Evolutionary conservation across 352 stramenopile species (phyloP).

Genomic region (Phytophthora rubi): DNA sequence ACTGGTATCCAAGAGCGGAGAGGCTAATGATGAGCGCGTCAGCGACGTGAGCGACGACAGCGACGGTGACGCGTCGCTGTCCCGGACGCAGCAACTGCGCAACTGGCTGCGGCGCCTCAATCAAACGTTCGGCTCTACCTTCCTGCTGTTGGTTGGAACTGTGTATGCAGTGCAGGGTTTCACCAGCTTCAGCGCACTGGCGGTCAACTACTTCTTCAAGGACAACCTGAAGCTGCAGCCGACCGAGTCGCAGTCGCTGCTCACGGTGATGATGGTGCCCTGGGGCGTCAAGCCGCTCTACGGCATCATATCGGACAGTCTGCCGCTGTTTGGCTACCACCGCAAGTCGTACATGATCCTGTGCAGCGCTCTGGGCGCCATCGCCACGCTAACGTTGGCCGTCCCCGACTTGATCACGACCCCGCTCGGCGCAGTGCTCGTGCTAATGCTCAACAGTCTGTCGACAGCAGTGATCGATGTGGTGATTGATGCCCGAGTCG

Average conservation of each 20-base stretch:
- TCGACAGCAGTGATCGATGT: constrained; percentile 95
- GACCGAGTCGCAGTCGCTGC: constrained; percentile 92
- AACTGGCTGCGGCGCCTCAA: constrained; percentile 60
- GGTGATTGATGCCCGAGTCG: constrained; percentile 96
- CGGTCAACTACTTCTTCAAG: constrained; percentile 97
- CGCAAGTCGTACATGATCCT: constrained; percentile 96
- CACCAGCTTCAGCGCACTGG: constrained; percentile 91
- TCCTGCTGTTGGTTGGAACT: constrained; percentile 71
- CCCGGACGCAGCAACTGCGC: constrained; percentile 46
- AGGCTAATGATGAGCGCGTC: constrained; percentile 11
- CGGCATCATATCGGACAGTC: constrained; percentile 95
- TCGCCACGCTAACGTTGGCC: constrained; percentile 67
- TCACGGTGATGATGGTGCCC: constrained; percentile 93
- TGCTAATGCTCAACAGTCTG: constrained; percentile 85
- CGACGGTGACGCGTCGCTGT: constrained; percentile 9
- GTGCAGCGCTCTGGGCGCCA: constrained; percentile 70
- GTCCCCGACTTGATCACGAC: constrained; percentile 65
- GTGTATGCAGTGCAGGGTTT: constrained; percentile 97
- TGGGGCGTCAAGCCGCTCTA: constrained; percentile 98
- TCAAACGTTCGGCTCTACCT: constrained; percentile 73
- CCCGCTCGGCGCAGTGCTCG: constrained; percentile 54
- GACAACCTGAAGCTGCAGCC: constrained; percentile 95
- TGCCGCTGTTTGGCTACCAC: constrained; percentile 94
- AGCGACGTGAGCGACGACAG: constrained; percentile 24
- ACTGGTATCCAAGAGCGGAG: constrained; percentile 20